phyloP scores from a whole-genome alignment of 495 filamentous ascomycete genomes.

The Haplographium delicatum region DNA sequence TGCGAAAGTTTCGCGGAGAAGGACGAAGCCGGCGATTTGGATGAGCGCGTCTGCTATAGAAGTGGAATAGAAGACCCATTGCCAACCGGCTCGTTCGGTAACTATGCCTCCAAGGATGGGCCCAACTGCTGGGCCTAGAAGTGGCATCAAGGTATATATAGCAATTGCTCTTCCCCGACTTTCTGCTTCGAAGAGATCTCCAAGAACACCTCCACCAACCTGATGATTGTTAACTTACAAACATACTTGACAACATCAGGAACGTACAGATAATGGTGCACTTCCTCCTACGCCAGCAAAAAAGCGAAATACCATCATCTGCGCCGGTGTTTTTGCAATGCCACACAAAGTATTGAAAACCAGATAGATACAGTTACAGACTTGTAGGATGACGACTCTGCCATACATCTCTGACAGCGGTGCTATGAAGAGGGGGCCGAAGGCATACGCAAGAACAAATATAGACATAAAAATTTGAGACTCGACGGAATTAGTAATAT shows the following conservation, averaged over 20 bases:
- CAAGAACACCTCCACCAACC: slow-evolving; percentile 63
- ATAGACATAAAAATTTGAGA: slow-evolving; percentile 50
- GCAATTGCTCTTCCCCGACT: slow-evolving; percentile 78
- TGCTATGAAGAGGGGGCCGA: slow-evolving; percentile 55
- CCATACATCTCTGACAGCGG: slow-evolving; percentile 56
- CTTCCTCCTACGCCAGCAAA: slow-evolving; percentile 54
- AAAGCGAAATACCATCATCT: slow-evolving; percentile 54
- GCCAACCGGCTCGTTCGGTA: slow-evolving; percentile 60
- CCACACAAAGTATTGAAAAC: slow-evolving; percentile 54
- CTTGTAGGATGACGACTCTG: slow-evolving; percentile 43
- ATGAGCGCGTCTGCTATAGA: slow-evolving; percentile 64
- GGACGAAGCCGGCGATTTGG: slow-evolving; percentile 57
- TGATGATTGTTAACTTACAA: too few species aligned
- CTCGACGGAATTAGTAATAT: slow-evolving; percentile 48
- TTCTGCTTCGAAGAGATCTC: slow-evolving; percentile 71
- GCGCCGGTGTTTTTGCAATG: slow-evolving; percentile 40
- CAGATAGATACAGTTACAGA: slow-evolving; percentile 46
- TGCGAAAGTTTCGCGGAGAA: slow-evolving; percentile 67
- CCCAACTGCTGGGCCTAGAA: slow-evolving; percentile 67
- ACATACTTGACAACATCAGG: too few species aligned
- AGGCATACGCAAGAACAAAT: slow-evolving; percentile 59
- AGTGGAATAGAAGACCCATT: slow-evolving; percentile 82
- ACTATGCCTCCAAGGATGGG: slow-evolving; percentile 73
- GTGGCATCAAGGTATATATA: slow-evolving; percentile 69
- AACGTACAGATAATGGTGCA: slow-evolving; percentile 30